Base-by-base conservation (phyloP, 257 asterid species). In the Solanum tacnaense region DNA sequence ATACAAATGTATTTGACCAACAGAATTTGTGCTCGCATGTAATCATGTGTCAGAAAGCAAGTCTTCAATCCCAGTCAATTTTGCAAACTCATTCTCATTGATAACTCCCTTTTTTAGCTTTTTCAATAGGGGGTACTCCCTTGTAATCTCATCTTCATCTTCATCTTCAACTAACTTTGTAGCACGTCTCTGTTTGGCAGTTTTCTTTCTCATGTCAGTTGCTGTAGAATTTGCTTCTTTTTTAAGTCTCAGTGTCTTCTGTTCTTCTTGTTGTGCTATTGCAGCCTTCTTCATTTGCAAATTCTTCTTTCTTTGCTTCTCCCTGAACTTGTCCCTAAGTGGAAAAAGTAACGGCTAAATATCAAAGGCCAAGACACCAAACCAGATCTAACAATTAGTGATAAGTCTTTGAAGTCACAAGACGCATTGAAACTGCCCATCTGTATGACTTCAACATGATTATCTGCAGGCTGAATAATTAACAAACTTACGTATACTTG, bases 281-380 rank as follows among this genome's bases (percentile, higher is more conserved):
- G 95, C 94, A 23, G 91, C 97, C 87, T 91, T 92, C 83, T 89
- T 97, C 4, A 84, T 92, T 91, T 68, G 91, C 87, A 95, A 88
- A 88, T 94, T 96, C 87, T 95, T 95, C 96, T 92, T 97, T 87
- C 99, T 91, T 88, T 97, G 98, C 90, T 94, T 97, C 89, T 96
- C 97, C 49, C 97, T 92, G 36, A 95, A 93, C 89, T 96, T 96
- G 87, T 97, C 98, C 94, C 99, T 96, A 92, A 82, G 89, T 60
- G 75, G 34, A 34, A 78, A 58, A 67, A 21, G 38, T 44, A 49
- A 21, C 16, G 4, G 35, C 36, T 41, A 86, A 68, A 41, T 74
- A 88, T 15, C 38, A 34, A 79, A 79, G 52, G 27, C 18, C 34
- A 27, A 27, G 67, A 44, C 9, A 44, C 9, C 27, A 27, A 6